Evolutionary conservation across 2,329 filamentous ascomycete genomes (phyloP).

Genomic region (Cytospora piceicola): DNA sequence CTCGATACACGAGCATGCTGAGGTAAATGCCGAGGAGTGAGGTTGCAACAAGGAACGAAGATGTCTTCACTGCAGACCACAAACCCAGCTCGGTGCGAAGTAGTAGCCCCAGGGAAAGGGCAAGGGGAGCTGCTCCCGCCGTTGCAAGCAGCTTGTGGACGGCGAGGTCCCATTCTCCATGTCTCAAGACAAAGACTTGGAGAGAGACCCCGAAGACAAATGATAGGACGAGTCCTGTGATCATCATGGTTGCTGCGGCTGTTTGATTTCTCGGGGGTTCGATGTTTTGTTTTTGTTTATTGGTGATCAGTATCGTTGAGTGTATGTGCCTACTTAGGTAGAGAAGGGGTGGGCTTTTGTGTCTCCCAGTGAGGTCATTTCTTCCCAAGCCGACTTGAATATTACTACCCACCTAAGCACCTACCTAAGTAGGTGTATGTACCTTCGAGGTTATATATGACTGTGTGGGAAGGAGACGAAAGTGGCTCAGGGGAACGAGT

Average conservation of each 20-base stretch:
- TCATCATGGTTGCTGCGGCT: constrained; percentile 1
- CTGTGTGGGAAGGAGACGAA: too few relatives aligned
- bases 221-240: background rate
- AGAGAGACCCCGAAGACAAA: constrained; percentile 14
- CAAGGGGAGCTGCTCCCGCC: constrained; percentile 16
- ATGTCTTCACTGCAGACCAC: constrained; percentile 7
- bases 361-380: too few relatives aligned
- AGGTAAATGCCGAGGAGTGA: constrained; percentile 13
- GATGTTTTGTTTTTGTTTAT: background rate
- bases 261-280: background rate
- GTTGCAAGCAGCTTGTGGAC: constrained; percentile 6
- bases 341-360: too few relatives aligned
- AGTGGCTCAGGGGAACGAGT: too few relatives aligned
- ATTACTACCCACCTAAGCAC: too few relatives aligned
- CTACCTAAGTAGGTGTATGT: too few relatives aligned
- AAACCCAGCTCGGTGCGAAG: background rate
- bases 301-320: background rate
- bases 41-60: constrained; percentile 5
- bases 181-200: constrained; percentile 18
- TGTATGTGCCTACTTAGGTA: background rate
- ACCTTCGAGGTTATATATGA: too few relatives aligned
- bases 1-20: constrained; percentile 26
- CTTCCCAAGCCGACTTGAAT: too few relatives aligned
- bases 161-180: constrained; percentile 23
- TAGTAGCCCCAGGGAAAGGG: constrained; percentile 7